Evolutionary conservation across 2,329 filamentous ascomycete genomes (phyloP), one percentile per base, ranked within the genome.

Genomic region (Clathrospora elynae): DNA sequence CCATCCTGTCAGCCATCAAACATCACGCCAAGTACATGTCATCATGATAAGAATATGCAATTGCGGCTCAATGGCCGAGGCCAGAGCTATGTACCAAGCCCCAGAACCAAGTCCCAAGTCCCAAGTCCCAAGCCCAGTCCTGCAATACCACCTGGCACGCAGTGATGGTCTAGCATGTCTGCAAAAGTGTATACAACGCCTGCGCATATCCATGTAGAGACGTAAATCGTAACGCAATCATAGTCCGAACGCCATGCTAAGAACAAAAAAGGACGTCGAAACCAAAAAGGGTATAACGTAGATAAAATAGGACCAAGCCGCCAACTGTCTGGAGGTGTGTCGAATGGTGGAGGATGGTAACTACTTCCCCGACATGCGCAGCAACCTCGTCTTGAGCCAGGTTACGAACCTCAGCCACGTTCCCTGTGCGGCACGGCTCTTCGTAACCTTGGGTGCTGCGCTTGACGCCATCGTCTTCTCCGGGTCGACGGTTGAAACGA

Each of bases 371-470:
- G 61, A 61, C 35, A 80, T 71, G 51, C 79, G 77, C 51, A 81
- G 73, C 42, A 82, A 61, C 44, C 78, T 71, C 20, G 79, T 82
- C 57, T 75, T 74, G 47, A 80, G 68, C 79, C 79, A 82, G 1
- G 78, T 79, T 40, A 80, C 67, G 57, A 82, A 81, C 16, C 75
- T 69, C 44, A 79, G 70, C 79, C 79, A 82, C 14, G 71, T 62
- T 19, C 71, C 68, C 51, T 73, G 73, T 4, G 70, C 67, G 10
- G 61, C 60, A 29, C 62, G 56, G 34, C 57, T 66, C 50, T 62
- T 67, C 29, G 64, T 65, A 12, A 68, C 61, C 24, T 65, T 55
- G 14, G 65, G 62, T 14, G 48, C 48, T 18, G 62, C 22, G 48
- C 49, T 23, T 43, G 44, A 14, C 38, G 40, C 22, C 30, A 52